Evolutionary conservation across 2,329 filamentous ascomycete genomes (phyloP), one percentile per base, ranked within the genome.

Genomic region (Dothideomycetes sp.): DNA sequence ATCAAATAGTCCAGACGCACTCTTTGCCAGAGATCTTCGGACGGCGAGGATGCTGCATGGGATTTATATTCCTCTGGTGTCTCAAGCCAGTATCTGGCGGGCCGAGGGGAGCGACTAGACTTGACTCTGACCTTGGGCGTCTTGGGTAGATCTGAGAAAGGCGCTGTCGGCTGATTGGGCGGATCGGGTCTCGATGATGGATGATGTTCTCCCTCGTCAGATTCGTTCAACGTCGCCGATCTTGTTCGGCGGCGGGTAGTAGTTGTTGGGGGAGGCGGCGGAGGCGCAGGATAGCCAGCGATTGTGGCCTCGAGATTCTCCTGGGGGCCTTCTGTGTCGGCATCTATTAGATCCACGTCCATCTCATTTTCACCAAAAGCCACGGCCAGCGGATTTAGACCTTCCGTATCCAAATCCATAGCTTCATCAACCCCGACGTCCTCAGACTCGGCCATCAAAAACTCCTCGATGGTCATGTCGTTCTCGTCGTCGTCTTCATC

Each of bases 1-100:
- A 98, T 85, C 56, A 98, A 74, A 76, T 86, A 94, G 61, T 98
- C 91, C 5, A 98, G 70, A 22, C 91, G 81, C 10, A 96, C 83
- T 22, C 88, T 80, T 56, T 89, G 79, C 65, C 86, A 87, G 4
- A 98, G 71, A 54, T 98, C 84, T 59, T 98, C 91, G 40, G 82
- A 12, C 76, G 71, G 33, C 80, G 80, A 5, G 81, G 65, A 40
- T 72, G 73, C 22, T 37, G 50, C 45, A 6, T 51, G 49, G n/a
- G 44, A 47, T 32, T 47, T 48, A 57, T 84, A 89, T 22, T 74
- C 73, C 13, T 74, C 68, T 5, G 89, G 86, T 24, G 82, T 86
- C 52, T 86, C 81, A 24, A 91, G 71, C 89, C 89, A 96, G 62
- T 95, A 89, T 39, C 75, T 72, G 10, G 84, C 80, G 9, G 84